Evolutionary conservation across 1,284 basidiomycete genomes (phyloP).

Genomic region (Puccinia horiana): DNA sequence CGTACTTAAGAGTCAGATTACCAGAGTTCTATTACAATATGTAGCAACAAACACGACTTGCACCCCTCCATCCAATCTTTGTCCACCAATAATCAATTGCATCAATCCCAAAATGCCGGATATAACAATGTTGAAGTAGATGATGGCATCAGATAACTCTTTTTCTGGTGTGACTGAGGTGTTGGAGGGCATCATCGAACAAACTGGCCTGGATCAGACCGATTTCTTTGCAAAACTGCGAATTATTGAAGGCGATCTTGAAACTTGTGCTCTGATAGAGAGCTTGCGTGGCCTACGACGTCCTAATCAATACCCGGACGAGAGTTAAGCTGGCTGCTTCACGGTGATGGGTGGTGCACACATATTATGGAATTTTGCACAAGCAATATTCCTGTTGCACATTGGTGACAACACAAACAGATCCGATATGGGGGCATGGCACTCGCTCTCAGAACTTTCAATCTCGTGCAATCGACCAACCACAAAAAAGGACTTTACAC

Average conservation of each 20-base stretch:
- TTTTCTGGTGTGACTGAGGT: slow-evolving; percentile 6
- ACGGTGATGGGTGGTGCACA: not conserved
- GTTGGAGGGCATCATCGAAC: not conserved
- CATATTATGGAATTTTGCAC: not conserved
- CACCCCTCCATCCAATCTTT: too few species aligned
- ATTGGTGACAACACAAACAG: not conserved
- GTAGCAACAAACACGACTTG: too few species aligned
- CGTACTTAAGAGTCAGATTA: too few species aligned
- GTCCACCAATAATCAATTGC: not conserved
- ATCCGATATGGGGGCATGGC: not conserved
- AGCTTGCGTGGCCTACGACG: not conserved
- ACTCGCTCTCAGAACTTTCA: not conserved
- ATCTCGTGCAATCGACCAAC: not conserved
- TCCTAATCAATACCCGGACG: not conserved
- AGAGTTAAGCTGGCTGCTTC: not conserved
- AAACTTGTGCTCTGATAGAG: not conserved
- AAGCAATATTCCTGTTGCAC: not conserved
- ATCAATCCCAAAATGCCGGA: not conserved
- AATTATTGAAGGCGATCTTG: not conserved
- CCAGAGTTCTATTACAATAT: too few species aligned
- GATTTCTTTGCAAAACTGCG: not conserved
- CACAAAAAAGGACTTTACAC: not conserved
- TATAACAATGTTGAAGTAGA: not conserved
- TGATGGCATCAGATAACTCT: too few species aligned
- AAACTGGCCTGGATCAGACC: not conserved